Conservation (phyloP, 2,329 filamentous ascomycete genomes). For the Beauveria australis region DNA sequence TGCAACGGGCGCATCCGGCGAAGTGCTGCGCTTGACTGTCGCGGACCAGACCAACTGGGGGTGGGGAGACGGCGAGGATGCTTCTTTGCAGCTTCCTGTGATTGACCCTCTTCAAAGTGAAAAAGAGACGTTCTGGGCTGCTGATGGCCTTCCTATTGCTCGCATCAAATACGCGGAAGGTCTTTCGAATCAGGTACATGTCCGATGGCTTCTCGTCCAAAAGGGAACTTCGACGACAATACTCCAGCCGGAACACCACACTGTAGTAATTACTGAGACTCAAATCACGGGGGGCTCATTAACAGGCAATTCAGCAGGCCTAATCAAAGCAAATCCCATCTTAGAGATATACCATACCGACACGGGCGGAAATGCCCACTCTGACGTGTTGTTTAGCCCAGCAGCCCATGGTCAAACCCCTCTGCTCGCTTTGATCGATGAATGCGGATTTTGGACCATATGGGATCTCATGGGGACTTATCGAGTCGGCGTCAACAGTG, state of each 20-base stretch:
- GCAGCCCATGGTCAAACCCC: conserved; percentile 37
- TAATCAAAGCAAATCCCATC: conserved; percentile 48
- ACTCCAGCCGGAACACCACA: conserved; percentile 41
- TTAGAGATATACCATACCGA: conserved; percentile 41
- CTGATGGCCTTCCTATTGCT: conserved; percentile 40
- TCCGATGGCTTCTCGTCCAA: conserved; percentile 47
- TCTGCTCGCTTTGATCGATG: conserved; percentile 59
- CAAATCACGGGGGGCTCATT: conserved; percentile 1
- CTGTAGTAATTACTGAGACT: conserved; percentile 23
- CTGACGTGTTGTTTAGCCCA: conserved; percentile 59
- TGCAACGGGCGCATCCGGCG: conserved; percentile 48
- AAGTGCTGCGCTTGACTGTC: conserved; percentile 47
- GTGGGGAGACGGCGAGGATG: conserved; percentile 41
- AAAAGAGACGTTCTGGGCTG: conserved; percentile 45
- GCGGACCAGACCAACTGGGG: conserved; percentile 43
- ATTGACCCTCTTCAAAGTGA: conserved; percentile 34
- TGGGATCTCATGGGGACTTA: conserved; percentile 48
- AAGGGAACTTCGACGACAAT: conserved; percentile 43
- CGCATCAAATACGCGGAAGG: conserved; percentile 42
- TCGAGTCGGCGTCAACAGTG: conserved; percentile 24
- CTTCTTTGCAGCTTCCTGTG: conserved; percentile 38
- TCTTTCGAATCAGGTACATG: conserved; percentile 25
- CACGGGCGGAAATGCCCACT: conserved; percentile 48
- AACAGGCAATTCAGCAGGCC: conserved; percentile 31
- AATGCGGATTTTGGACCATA: conserved; percentile 57